Evolutionary conservation across 257 asterid genomes (phyloP).

Genomic region (Lycium ferocissimum): DNA sequence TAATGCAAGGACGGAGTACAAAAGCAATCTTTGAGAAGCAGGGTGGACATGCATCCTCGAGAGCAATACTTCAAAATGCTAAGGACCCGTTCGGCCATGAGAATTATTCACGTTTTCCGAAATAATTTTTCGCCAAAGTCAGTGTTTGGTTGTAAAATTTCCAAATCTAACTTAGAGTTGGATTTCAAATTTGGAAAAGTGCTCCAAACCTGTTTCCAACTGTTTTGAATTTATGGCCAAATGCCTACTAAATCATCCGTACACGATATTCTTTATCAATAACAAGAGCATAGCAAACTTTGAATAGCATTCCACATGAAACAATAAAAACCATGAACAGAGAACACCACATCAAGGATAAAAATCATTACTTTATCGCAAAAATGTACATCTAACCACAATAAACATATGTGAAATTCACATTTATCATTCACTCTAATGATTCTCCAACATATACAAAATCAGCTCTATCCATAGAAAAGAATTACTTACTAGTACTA

Average conservation of each 20-base stretch:
- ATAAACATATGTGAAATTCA: neutral
- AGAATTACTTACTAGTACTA: constrained; percentile 41
- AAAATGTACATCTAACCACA: neutral
- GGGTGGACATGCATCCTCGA: neutral
- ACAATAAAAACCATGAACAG: neutral
- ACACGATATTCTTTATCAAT: neutral
- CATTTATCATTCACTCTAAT: neutral
- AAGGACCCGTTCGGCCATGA: too few relatives aligned
- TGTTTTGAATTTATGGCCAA: too few relatives aligned
- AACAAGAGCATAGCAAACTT: neutral
- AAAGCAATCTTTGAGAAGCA: neutral
- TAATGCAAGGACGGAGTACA: neutral
- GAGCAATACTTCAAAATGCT: neutral
- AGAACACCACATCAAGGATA: neutral
- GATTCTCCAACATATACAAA: constrained; percentile 22
- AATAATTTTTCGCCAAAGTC: too few relatives aligned
- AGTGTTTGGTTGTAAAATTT: too few relatives aligned
- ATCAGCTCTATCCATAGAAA: neutral
- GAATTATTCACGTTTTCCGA: too few relatives aligned
- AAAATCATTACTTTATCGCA: constrained; percentile 6
- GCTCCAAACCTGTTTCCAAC: too few relatives aligned
- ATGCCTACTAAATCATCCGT: neutral
- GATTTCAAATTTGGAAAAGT: too few relatives aligned
- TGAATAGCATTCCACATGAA: neutral
- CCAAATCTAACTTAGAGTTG: too few relatives aligned